These are phyloP conservation scores for Diplocarpon rosae DNA, from an alignment of 2,329 filamentous ascomycete genomes.

Conservation along the genomic window DNA sequence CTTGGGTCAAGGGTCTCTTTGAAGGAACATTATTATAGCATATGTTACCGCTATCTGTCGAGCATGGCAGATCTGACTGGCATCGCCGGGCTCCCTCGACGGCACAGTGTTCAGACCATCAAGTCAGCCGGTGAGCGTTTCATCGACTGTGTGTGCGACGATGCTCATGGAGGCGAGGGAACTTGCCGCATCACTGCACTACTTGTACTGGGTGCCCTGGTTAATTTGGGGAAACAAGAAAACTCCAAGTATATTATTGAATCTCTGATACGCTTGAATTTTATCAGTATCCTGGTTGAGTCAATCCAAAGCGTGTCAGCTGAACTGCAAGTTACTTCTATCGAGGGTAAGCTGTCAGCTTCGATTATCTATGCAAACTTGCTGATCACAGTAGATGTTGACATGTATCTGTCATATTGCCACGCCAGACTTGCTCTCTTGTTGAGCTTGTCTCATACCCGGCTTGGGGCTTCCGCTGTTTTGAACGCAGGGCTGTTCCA, in stretches of 20 bases:
- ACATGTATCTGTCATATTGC: slow-evolving; percentile 34
- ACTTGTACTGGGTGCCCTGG: slow-evolving; percentile 68
- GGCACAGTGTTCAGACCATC: slow-evolving; percentile 54
- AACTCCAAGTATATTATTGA: slow-evolving; percentile 67
- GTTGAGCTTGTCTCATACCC: slow-evolving; percentile 72
- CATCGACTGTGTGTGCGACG: slow-evolving; percentile 81
- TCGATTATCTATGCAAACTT: not conserved
- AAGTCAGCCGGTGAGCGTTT: slow-evolving; percentile 73
- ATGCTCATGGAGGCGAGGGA: slow-evolving; percentile 76
- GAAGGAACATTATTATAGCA: slow-evolving; percentile 80
- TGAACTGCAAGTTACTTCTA: slow-evolving; percentile 53
- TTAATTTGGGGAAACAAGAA: slow-evolving; percentile 62
- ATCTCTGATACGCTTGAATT: slow-evolving; percentile 74
- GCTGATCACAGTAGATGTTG: slow-evolving; percentile 25
- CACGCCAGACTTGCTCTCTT: slow-evolving; percentile 73
- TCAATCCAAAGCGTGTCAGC: slow-evolving; percentile 66
- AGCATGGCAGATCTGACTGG: slow-evolving; percentile 49
- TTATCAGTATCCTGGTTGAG: slow-evolving; percentile 81
- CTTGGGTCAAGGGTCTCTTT: slow-evolving; percentile 60
- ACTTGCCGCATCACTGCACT: slow-evolving; percentile 77
- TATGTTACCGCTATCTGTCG: slow-evolving; percentile 76
- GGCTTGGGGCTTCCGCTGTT: slow-evolving; percentile 74
- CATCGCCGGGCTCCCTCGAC: slow-evolving; percentile 34
- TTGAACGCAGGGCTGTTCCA: slow-evolving; percentile 82
- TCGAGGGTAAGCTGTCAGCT: slow-evolving; percentile 34